Evolutionary conservation across 2,329 filamentous ascomycete species (phyloP), one percentile per base, ranked within the genome.

Genomic region (Venturia carpophila): DNA sequence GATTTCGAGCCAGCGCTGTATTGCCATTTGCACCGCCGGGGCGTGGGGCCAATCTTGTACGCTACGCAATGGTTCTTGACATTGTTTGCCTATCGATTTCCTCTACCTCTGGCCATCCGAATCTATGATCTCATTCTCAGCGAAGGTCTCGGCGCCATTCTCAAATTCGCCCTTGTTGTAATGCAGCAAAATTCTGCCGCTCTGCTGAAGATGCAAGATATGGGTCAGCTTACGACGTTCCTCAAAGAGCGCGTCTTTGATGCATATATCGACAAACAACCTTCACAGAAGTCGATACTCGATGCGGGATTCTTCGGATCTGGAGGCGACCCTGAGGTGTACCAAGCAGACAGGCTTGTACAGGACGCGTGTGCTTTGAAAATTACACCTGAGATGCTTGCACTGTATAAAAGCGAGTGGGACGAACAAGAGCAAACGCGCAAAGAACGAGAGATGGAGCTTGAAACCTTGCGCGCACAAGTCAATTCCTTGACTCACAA

Each of bases 1-100:
- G 94, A 99, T 71, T 82, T 93, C 55, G 93, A 99, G 73, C 94
- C 95, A 1, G 92, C 92, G 1, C 80, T 99, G 7, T 97, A 96
- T 77, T 97, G 93, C 74, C 94, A 99, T 75, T 84, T 99, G 65
- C 90, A 90, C 72, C 87, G 94, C 66, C 86, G 90, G 65, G 88
- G 91, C 69, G 94, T 99, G 64, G 89, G 89, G 10, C 89, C 94
- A 0, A 91, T 96, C 73, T 82, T 99, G 10, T 99, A 99, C 74
- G 94, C 94, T 56, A 99, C 94, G 0, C 94, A 99, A 75, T 99
- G 94, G 94, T 99, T 99, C 77, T 83, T 99, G 62, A 99, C 94
- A 0, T 82, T 99, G n/a, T 99, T 99, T 73, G 92, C 93, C 41
- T 99, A 99, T 75, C 90, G 95, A 52, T 99, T 99, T 75, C 94